phyloP scores from a whole-genome alignment of 352 stramenopile genomes.

The Elongisporangium prolatum region DNA sequence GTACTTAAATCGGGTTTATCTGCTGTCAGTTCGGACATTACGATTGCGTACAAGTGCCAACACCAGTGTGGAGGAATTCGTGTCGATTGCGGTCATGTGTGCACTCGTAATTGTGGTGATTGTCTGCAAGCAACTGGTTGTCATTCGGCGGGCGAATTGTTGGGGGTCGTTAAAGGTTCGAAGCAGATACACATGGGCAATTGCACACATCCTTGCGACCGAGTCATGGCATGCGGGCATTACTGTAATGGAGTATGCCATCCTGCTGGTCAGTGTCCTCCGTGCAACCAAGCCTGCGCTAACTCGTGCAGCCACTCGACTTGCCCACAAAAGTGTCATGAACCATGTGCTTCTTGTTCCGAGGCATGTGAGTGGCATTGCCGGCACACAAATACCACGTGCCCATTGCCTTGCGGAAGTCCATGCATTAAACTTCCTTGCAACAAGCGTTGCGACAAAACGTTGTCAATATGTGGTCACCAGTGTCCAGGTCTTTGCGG shows the following conservation, averaged over 20 bases:
- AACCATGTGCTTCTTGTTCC: slow-evolving; percentile 64
- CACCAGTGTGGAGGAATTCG: slow-evolving; percentile 12
- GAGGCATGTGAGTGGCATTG: slow-evolving; percentile 70
- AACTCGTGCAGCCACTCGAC: slow-evolving; percentile 59
- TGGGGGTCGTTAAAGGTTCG: slow-evolving; percentile 13
- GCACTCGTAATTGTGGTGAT: slow-evolving; percentile 25
- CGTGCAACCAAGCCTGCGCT: slow-evolving; percentile 45
- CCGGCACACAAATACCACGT: slow-evolving; percentile 46
- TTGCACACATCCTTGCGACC: slow-evolving; percentile 61
- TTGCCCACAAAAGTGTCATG: slow-evolving; percentile 40
- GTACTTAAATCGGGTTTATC: slow-evolving; percentile 12
- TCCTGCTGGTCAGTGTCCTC: slow-evolving; percentile 33
- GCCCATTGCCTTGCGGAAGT: slow-evolving; percentile 49
- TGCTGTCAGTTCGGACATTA: slow-evolving; percentile 21
- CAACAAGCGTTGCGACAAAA: slow-evolving; percentile 40
- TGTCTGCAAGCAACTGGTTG: slow-evolving; percentile 23
- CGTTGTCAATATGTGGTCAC: slow-evolving; percentile 51
- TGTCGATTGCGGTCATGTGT: slow-evolving; percentile 32
- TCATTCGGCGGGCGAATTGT: slow-evolving; percentile 10
- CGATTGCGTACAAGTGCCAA: slow-evolving; percentile 16
- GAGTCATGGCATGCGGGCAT: slow-evolving; percentile 62
- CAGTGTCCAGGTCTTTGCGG: slow-evolving; percentile 74
- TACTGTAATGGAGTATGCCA: slow-evolving; percentile 56
- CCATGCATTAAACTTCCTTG: slow-evolving; percentile 43
- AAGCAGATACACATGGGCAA: slow-evolving; percentile 24